These are phyloP conservation scores for Lodderomyces beijingensis DNA, from an alignment of 1,139 yeast species.

Conservation along the genomic window DNA sequence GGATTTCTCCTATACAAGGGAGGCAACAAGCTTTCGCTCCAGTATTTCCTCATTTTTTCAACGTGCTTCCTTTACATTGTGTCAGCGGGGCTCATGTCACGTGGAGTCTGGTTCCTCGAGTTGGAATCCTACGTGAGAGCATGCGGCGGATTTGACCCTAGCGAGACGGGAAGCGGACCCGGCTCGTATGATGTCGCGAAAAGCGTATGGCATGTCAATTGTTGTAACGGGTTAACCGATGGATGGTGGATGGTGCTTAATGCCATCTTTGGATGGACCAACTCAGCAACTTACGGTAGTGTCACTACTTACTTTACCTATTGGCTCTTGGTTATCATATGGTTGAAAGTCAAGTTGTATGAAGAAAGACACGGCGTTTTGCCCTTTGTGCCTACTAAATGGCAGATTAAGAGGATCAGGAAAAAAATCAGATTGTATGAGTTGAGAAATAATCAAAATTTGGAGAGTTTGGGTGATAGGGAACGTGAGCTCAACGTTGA, in stretches of 20 bases:
- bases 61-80: constrained; percentile 43
- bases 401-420: constrained; percentile 54
- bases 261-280: constrained; percentile 94
- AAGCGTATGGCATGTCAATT: constrained; percentile 93
- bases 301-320: constrained; percentile 71
- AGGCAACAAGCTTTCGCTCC: constrained; percentile 40
- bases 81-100: constrained; percentile 42
- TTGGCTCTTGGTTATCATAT: constrained; percentile 63
- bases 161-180: constrained; percentile 90
- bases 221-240: constrained; percentile 87
- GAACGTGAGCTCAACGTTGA: no score
- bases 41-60: constrained; percentile 36
- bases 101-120: constrained; percentile 89
- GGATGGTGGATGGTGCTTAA: constrained; percentile 94
- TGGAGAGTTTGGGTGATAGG: constrained; percentile 4
- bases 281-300: constrained; percentile 91
- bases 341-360: constrained; percentile 47
- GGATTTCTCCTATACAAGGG: constrained; percentile 38
- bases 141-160: constrained; percentile 81
- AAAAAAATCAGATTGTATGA: constrained; percentile 40
- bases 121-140: constrained; percentile 57
- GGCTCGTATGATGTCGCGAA: constrained; percentile 83
- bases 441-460: constrained; percentile 11
- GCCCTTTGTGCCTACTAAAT: constrained; percentile 55
- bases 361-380: constrained; percentile 63